Evolutionary conservation across 345 rosid genomes (phyloP).

Genomic region (Hypericum perforatum): DNA sequence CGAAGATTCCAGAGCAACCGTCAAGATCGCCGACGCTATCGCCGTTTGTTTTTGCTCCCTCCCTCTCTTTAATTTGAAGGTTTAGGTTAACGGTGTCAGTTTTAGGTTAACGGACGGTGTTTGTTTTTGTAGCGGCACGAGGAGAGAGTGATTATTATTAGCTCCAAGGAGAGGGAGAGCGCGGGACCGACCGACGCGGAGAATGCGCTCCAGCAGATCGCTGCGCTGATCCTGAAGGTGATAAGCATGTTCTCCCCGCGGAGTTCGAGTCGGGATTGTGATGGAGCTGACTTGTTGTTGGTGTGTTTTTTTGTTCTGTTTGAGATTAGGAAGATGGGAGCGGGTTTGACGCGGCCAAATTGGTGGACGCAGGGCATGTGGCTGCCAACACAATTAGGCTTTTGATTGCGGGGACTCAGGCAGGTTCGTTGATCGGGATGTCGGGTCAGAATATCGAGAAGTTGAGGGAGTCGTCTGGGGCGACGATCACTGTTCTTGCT

Average conservation of each 20-base stretch:
- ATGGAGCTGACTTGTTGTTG: not conserved
- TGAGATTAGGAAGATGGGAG: constrained; percentile 41
- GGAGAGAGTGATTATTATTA: constrained; percentile 66
- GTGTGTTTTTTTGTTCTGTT: constrained; percentile 4
- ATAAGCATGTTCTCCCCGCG: not conserved
- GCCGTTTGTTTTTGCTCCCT: constrained; percentile 21
- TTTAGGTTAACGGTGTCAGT: too few species aligned
- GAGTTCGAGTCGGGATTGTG: not conserved
- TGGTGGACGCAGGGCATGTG: constrained; percentile 33
- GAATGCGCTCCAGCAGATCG: constrained; percentile 50
- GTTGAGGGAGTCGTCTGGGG: constrained; percentile 50
- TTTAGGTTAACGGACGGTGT: too few species aligned
- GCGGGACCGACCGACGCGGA: constrained; percentile 36
- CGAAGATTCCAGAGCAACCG: constrained; percentile 57
- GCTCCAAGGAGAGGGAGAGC: constrained; percentile 41
- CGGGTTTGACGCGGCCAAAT: constrained; percentile 22
- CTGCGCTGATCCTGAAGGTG: constrained; percentile 43
- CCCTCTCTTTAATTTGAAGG: too few species aligned
- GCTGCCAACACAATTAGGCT: constrained; percentile 53
- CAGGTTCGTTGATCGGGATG: constrained; percentile 47
- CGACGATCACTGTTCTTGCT: constrained; percentile 44
- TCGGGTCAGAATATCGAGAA: constrained; percentile 62
- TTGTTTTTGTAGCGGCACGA: constrained; percentile 43
- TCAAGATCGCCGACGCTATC: constrained; percentile 56
- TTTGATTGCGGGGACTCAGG: constrained; percentile 59